Base-by-base conservation (phyloP, 805 yeast species). In the Myxozyma nipponensis region DNA sequence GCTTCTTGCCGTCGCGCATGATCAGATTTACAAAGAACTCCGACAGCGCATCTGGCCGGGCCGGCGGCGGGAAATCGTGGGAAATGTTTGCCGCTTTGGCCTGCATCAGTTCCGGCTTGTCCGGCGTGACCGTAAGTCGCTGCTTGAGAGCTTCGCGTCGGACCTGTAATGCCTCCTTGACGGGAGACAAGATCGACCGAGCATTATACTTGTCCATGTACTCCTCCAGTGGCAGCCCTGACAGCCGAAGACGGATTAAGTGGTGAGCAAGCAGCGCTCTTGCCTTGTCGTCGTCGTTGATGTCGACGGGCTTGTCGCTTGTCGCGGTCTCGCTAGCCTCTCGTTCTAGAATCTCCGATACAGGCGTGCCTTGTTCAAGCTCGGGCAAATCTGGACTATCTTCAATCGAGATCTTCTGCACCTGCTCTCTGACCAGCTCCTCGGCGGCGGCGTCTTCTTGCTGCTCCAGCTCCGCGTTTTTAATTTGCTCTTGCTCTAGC, bases 1-100 rank as follows among this genome's bases (percentile, higher is more conserved):
- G 78, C 67, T 90, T 93, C 67, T 83, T 82, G 39, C 98, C 98
- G 65, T 87, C 83, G 64, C 86, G 81, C 98, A 93, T 93, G 54
- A 93, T 81, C 72, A 89, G 75, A 65, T 89, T 89, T 47, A 86
- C 83, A 63, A 93, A 79, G 60, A 50, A 41, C 10, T 58, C 51
- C 13, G 54, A 39, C 6, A 50, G 49, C 32, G 59, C 58, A 10
- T 54, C 53, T 13, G 26, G 21, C 2, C 46, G 44, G 9, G 50
- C 49, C 7, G 43, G 18, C 18, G 39, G 26, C 7, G 48, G 39
- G 24, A 58, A 47, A 28, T 46, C 56, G 6, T 44, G 23, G 10
- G 41, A 42, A 23, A 52, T 52, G 17, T 47, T 47, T 2, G 45
- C 52, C 19, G 25, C 21, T 4, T 30, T 45, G 13, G 42, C 47